Conservation (phyloP, 2,329 filamentous ascomycete species). For the Cercospora zeina region DNA sequence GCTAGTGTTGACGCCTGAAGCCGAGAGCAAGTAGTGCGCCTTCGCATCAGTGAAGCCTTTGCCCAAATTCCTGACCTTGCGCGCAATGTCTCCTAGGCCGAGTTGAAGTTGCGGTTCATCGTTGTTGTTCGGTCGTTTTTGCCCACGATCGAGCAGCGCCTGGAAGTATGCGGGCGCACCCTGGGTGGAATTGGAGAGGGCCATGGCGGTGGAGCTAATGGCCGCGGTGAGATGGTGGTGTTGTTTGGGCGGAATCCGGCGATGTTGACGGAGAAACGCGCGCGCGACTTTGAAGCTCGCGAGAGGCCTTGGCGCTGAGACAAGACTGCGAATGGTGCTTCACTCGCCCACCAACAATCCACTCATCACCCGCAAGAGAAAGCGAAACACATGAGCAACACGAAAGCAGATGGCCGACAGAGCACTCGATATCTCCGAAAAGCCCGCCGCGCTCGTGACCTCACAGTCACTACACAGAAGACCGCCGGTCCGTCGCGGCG, state of each 20-base stretch:
- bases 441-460: background rate
- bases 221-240: background rate
- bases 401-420: background rate
- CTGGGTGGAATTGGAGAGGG: conserved; percentile 22
- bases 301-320: background rate
- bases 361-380: background rate
- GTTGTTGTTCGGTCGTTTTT: conserved; percentile 64
- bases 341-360: background rate
- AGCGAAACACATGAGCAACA: background rate
- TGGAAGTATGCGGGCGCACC: conserved; percentile 61
- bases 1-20: conserved; percentile 86
- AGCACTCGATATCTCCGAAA: background rate
- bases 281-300: conserved; percentile 4
- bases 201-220: conserved; percentile 17
- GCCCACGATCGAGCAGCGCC: conserved; percentile 62
- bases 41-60: conserved; percentile 58
- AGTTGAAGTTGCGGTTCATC: conserved; percentile 88
- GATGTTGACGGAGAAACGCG: conserved; percentile 13
- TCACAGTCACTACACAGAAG: background rate
- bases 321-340: background rate
- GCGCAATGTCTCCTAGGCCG: conserved; percentile 81
- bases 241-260: conserved; percentile 1
- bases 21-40: conserved; percentile 86
- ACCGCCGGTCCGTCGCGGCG: background rate
- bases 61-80: conserved; percentile 73